Evolutionary conservation across 169 alveolate genomes (phyloP), one percentile per base, ranked within the genome.

Genomic region (Babesia bovis): DNA sequence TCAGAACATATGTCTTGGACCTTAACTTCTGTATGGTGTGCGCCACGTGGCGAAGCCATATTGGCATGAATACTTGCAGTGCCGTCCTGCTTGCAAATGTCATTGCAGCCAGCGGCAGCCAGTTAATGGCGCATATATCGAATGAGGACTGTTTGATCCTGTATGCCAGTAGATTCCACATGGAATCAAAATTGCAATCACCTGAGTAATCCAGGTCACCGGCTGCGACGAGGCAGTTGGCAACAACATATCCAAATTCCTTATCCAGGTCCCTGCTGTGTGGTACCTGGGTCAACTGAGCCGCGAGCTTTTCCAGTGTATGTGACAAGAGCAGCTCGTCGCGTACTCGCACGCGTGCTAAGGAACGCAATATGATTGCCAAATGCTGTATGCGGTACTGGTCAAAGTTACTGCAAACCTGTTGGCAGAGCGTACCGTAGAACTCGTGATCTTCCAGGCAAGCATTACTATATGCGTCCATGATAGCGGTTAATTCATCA

Each of bases 71-170:
- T 35, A 69, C 58, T 60, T 38, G 58, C 40, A 81, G 77, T 19
- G 88, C 42, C 19, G 76, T 76, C 45, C 49, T 0, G 69, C 84
- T 81, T 66, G 84, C 73, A 38, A 59, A 81, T 7, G 69, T 66
- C 57, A 71, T 71, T 7, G 78, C 68, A 10, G 84, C 84, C 12
- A 81, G 66, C 15, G 88, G 88, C 36, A 81, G 56, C 88, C 88
- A 81, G 58, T 65, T 81, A 58, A 71, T 66, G 41, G 84, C 78
- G 38, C 81, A 81, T 3, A 81, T 72, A 66, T 81, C 88, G 41
- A 70, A 81, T n/a, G 78, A 61, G 3, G 85, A 55, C 7, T 72
- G 81, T 33, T 35, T 49, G 10, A 72, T 44, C 50, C 70, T 33
- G 17, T 35, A 2, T 13, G 88, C 53, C 9, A 81, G 44, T 10